phyloP scores from a whole-genome alignment of 2,329 filamentous ascomycete genomes.

The Sporothrix mexicana region DNA sequence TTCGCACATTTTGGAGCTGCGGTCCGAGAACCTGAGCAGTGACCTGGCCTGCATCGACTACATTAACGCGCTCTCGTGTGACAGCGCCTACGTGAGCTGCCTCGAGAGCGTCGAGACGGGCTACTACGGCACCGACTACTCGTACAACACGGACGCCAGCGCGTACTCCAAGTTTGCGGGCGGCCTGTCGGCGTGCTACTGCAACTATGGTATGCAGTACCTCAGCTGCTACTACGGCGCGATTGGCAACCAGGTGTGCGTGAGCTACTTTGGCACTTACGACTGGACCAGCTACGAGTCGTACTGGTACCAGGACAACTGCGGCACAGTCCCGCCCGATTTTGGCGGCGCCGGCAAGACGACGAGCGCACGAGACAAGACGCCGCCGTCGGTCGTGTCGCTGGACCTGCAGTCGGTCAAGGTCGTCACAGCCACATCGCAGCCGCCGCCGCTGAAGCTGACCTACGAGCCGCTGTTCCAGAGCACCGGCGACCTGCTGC shows the following conservation, averaged over 20 bases:
- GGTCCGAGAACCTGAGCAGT: neutral
- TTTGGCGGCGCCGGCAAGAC: conserved; percentile 34
- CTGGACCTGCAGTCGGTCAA: conserved; percentile 39
- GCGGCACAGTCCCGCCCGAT: conserved; percentile 37
- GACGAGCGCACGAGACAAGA: neutral
- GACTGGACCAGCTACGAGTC: conserved; percentile 37
- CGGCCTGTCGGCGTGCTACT: conserved; percentile 38
- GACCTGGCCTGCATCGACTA: conserved; percentile 20
- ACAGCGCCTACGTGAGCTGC: conserved; percentile 37
- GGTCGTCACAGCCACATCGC: conserved; percentile 34
- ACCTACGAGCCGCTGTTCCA: conserved; percentile 36
- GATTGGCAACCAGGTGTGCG: conserved; percentile 34
- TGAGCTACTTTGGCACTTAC: conserved; percentile 33
- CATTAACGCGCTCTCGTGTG: conserved; percentile 33
- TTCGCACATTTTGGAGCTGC: conserved; percentile 25
- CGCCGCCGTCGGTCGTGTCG: conserved; percentile 38
- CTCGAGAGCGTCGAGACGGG: conserved; percentile 30
- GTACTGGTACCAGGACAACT: conserved; percentile 35
- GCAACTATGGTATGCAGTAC: conserved; percentile 40
- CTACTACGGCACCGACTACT: neutral
- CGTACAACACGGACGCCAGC: neutral
- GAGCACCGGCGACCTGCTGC: conserved; percentile 39
- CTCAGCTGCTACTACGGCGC: conserved; percentile 39
- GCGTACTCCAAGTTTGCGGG: neutral
- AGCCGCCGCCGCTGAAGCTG: conserved; percentile 17